phyloP scores from a whole-genome alignment of 2,329 filamentous ascomycete species.

The Penicillium sp. region DNA sequence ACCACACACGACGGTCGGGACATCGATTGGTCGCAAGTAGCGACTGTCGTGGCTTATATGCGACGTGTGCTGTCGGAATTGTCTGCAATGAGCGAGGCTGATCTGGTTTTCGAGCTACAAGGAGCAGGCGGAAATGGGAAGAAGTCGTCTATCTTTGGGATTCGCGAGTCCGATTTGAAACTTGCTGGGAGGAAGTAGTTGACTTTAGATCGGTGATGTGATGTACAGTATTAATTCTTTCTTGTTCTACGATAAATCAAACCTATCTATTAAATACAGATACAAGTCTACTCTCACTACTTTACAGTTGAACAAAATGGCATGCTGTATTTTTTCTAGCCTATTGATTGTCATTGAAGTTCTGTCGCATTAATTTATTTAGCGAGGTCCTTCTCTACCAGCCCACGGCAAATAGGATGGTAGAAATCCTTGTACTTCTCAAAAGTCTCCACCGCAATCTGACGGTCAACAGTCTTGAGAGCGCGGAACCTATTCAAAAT shows the following conservation, averaged over 20 bases:
- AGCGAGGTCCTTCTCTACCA: slow-evolving; percentile 77
- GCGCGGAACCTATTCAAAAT: slow-evolving; percentile 50
- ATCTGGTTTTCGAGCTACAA: slow-evolving; percentile 47
- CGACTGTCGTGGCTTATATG: slow-evolving; percentile 61
- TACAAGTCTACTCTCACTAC: not conserved
- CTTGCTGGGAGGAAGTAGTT: slow-evolving; percentile 9
- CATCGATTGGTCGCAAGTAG: slow-evolving; percentile 59
- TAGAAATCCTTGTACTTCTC: slow-evolving; percentile 88
- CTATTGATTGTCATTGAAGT: not conserved
- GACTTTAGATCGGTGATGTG: not conserved
- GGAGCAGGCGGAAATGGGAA: slow-evolving; percentile 17
- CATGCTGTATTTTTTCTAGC: not conserved
- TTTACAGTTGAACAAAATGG: not conserved
- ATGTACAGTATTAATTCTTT: not conserved
- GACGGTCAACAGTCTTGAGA: slow-evolving; percentile 68
- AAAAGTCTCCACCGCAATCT: slow-evolving; percentile 76
- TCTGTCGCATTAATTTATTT: no score
- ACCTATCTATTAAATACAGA: no score
- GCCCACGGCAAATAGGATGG: slow-evolving; percentile 82
- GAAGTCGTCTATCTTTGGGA: slow-evolving; percentile 30
- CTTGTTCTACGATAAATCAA: no score
- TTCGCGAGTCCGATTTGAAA: slow-evolving; percentile 32
- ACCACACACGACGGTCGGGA: slow-evolving; percentile 39
- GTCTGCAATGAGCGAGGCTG: slow-evolving; percentile 51
- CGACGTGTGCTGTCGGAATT: slow-evolving; percentile 54